Evolutionary conservation across 2,329 filamentous ascomycete species (phyloP), one percentile per base, ranked within the genome.

Genomic region (Stemphylium beticola): DNA sequence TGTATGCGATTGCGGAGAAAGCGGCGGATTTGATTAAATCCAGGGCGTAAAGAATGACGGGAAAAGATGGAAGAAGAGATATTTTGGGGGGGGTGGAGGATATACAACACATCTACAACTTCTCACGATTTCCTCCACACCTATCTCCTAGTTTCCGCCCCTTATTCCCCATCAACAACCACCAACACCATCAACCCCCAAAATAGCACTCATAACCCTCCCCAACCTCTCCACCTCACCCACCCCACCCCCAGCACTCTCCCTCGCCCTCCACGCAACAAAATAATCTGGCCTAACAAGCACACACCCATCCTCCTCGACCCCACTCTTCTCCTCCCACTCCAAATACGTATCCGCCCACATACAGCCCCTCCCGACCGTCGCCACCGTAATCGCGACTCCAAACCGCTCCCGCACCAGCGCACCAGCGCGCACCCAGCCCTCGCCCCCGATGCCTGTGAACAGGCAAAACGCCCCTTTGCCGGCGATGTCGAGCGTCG

Each of bases 1-100:
- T 52, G 42, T 41, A 48, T 29, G 49, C 36, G 31, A 14, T 52
- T 20, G 42, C 49, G 18, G 49, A 52, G 43, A 52, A 52, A 36
- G 49, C 36, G 18, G 43, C 49, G 14, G 49, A 52, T 40, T 20
- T 48, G 14, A 47, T 52, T 11, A 47, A 47, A 34, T 15, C 15
- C 29, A 41, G 49, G 15, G 36, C 34, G 2, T 47, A 26, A n/a
- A 24, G 2, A 22, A 4, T 12, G 33, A 5, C 15, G 14, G 11
- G 2, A n/a, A 17, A 36, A 2, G 33, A 8, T 24, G 22, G 6
- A 24, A 24, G 20, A 22, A 6, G 6, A 22, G 20, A 22, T 22
- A 22, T 22, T 4, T 6, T 4, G 4, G 3, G 20, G 20, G 6
- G 20, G 20, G 4, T 4, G 6, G 4, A 6, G 6, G 6, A 22